phyloP scores from a whole-genome alignment of 257 asterid species.

The Nicotiana otophora region DNA sequence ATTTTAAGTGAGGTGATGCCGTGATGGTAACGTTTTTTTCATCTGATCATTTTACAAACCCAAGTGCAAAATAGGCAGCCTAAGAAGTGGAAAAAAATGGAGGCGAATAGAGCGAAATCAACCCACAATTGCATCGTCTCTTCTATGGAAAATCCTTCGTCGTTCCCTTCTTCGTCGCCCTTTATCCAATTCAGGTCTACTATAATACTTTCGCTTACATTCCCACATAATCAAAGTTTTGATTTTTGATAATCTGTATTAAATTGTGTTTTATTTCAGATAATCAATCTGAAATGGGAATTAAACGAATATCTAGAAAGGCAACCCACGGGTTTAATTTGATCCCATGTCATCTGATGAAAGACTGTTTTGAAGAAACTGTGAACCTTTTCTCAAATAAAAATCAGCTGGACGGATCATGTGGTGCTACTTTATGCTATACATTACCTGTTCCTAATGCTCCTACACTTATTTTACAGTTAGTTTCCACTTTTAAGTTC shows the following conservation, averaged over 20 bases:
- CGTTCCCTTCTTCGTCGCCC: slow-evolving; percentile 54
- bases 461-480: slow-evolving; percentile 56
- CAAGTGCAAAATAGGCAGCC: too few relatives aligned
- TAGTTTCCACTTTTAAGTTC: slow-evolving; percentile 16
- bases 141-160: slow-evolving; percentile 80
- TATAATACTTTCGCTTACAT: neutral
- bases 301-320: slow-evolving; percentile 55
- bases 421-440: slow-evolving; percentile 55
- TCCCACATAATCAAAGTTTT: neutral
- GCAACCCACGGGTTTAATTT: slow-evolving; percentile 63
- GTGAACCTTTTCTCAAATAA: too few relatives aligned
- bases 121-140: slow-evolving; percentile 38
- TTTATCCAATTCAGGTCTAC: slow-evolving; percentile 34
- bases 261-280: slow-evolving; percentile 26
- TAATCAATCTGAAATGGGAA: slow-evolving; percentile 28
- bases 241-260: neutral
- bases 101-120: too few relatives aligned
- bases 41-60: too few relatives aligned
- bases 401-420: too few relatives aligned
- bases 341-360: slow-evolving; percentile 43
- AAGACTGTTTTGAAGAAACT: too few relatives aligned
- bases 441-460: slow-evolving; percentile 51
- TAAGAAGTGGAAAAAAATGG: too few relatives aligned
- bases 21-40: too few relatives aligned
- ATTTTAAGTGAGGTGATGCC: too few relatives aligned